Percentiles rank a stretch among this genome's conserved stretches.
phyloP scores from a whole-genome alignment of 192 early-diverging fungal species.

The Coemansia nantahalensis region DNA sequence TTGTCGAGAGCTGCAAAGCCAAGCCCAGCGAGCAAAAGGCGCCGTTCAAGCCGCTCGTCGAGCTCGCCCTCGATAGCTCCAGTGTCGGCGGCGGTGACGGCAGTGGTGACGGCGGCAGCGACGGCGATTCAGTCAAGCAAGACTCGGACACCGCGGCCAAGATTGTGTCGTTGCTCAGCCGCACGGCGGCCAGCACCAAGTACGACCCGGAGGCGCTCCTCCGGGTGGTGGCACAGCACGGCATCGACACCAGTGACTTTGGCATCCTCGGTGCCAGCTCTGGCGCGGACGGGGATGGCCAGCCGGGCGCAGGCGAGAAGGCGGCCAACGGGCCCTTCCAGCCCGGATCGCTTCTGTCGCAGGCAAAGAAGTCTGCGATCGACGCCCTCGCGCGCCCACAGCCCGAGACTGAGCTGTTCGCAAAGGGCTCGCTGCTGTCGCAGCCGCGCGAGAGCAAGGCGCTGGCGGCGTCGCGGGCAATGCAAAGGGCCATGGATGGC shows the following conservation, averaged over 20 bases:
- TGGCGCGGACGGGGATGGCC: not conserved
- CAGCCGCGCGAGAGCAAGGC: constrained; percentile 52
- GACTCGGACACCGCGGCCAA: constrained; percentile 23
- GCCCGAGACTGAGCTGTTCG: constrained; percentile 32
- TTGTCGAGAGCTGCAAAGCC: constrained; percentile 20
- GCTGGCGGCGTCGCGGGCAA: constrained; percentile 46
- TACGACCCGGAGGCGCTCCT: constrained; percentile 39
- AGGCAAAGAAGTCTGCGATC: constrained; percentile 23
- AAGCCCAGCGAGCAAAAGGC: constrained; percentile 9
- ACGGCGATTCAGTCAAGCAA: constrained; percentile 10
- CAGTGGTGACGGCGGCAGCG: not conserved
- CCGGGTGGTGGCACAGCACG: constrained; percentile 23
- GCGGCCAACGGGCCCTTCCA: constrained; percentile 18
- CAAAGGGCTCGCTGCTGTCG: constrained; percentile 46
- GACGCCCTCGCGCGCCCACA: constrained; percentile 20
- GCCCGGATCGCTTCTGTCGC: constrained; percentile 47
- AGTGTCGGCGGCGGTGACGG: constrained; percentile 6
- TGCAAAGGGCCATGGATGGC: constrained; percentile 45
- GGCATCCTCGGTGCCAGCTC: constrained; percentile 10
- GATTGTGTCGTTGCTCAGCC: constrained; percentile 28
- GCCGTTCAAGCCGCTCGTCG: constrained; percentile 38
- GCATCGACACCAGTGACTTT: constrained; percentile 48
- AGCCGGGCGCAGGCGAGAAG: constrained; percentile 10
- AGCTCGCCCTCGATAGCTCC: constrained; percentile 22
- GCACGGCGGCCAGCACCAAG: constrained; percentile 24